Conservation (phyloP, 768 basidiomycete species). For the Trametes coccinea region DNA sequence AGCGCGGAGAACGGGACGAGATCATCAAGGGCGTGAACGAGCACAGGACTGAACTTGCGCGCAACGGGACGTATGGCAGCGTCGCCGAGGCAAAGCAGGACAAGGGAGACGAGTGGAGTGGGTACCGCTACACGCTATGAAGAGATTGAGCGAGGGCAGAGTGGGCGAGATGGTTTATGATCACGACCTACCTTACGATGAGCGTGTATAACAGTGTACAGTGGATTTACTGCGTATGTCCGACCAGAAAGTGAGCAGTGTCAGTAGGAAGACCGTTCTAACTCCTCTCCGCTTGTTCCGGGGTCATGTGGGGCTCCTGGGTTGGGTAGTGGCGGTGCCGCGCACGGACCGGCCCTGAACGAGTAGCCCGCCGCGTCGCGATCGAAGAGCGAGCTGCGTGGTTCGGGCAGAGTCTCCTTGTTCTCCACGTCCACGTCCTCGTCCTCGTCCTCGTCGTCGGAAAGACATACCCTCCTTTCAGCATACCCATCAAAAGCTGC, state of each 20-base stretch:
- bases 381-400: not conserved
- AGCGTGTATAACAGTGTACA: slow-evolving; percentile 11
- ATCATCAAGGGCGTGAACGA: slow-evolving; percentile 54
- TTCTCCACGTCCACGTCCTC: slow-evolving; percentile 8
- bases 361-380: slow-evolving; percentile 1
- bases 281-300: slow-evolving; percentile 1
- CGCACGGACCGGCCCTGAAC: slow-evolving; percentile 23
- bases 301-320: slow-evolving; percentile 6
- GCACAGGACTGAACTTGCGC: slow-evolving; percentile 38
- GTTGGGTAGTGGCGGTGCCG: slow-evolving; percentile 17
- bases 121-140: slow-evolving; percentile 66
- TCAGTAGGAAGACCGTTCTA: not conserved
- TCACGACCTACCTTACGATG: not conserved
- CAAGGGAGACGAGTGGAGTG: slow-evolving; percentile 76
- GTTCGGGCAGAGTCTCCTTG: not conserved
- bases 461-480: slow-evolving; percentile 14
- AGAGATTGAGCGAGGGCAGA: not conserved
- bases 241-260: not conserved
- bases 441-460: not conserved
- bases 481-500: slow-evolving; percentile 26
- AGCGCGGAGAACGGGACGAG: slow-evolving; percentile 69
- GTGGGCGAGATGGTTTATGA: not conserved
- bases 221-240: slow-evolving; percentile 12
- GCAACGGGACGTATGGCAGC: slow-evolving; percentile 58
- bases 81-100: slow-evolving; percentile 65